Evolutionary conservation across 176 grass and related monocot species (phyloP).

Genomic region (Bothriochloa decipiens): DNA sequence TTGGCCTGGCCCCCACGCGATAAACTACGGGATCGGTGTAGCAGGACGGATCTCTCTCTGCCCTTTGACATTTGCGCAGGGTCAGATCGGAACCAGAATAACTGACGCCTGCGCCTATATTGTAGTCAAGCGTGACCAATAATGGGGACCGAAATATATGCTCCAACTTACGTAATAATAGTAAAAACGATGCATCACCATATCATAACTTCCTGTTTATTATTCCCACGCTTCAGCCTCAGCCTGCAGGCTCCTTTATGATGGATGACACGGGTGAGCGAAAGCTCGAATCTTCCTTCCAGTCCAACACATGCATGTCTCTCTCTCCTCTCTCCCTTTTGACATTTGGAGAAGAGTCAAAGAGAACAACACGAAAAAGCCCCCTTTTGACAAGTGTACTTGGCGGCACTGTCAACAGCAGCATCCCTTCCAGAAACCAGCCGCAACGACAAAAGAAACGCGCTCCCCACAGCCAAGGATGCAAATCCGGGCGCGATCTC

Average conservation of each 20-base stretch:
- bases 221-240: constrained; percentile 6
- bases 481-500: background rate
- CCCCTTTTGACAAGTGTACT: constrained; percentile 37
- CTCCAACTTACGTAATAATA: background rate
- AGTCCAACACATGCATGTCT: background rate
- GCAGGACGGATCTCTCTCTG: background rate
- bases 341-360: constrained; percentile 48
- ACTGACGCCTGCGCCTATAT: constrained; percentile 14
- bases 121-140: constrained; percentile 29
- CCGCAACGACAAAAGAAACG: no score
- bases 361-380: background rate
- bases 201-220: background rate
- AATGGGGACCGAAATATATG: background rate
- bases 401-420: background rate
- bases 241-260: background rate
- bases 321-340: constrained; percentile 28
- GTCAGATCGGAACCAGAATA: constrained; percentile 30
- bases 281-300: constrained; percentile 51
- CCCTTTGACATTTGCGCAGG: constrained; percentile 50
- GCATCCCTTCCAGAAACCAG: background rate
- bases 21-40: background rate
- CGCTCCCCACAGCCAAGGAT: background rate
- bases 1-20: constrained; percentile 6
- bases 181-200: background rate
- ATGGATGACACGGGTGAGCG: background rate